phyloP scores from a whole-genome alignment of 1,284 basidiomycete species.

The Erythrobasidium hasegawianum region DNA sequence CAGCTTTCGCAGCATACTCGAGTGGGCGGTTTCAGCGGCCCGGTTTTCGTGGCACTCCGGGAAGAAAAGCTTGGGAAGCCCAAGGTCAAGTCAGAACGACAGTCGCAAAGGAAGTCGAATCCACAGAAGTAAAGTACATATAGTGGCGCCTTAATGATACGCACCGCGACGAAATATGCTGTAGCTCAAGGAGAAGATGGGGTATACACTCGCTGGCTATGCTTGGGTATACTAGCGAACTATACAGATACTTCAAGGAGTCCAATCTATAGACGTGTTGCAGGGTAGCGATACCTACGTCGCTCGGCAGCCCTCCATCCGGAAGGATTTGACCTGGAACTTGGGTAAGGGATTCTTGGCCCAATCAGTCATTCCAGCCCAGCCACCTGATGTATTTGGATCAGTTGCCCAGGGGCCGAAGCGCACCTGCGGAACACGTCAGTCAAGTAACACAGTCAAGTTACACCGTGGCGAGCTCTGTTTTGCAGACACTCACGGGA shows the following conservation, averaged over 20 bases:
- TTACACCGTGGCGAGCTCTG: too few species aligned
- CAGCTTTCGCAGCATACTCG: background rate
- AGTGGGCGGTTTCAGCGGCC: background rate
- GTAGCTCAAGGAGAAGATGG: background rate
- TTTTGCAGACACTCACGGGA: background rate
- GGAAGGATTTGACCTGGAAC: background rate
- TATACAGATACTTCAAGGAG: background rate
- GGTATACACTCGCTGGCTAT: background rate
- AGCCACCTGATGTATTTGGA: conserved; percentile 1
- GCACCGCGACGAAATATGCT: background rate
- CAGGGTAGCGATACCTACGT: background rate
- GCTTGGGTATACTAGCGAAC: too few species aligned
- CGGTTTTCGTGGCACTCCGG: background rate
- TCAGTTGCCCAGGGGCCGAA: conserved; percentile 24
- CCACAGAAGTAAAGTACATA: background rate
- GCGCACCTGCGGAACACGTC: too few species aligned
- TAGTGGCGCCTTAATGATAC: background rate
- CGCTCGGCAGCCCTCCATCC: background rate
- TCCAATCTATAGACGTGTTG: background rate
- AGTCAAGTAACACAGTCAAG: too few species aligned
- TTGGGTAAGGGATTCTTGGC: conserved; percentile 13
- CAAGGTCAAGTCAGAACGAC: background rate
- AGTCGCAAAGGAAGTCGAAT: background rate
- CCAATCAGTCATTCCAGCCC: conserved; percentile 30
- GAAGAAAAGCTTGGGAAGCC: background rate